These are phyloP conservation scores for Pichia exigua DNA, from an alignment of 805 yeast genomes.

Conservation along the genomic window DNA sequence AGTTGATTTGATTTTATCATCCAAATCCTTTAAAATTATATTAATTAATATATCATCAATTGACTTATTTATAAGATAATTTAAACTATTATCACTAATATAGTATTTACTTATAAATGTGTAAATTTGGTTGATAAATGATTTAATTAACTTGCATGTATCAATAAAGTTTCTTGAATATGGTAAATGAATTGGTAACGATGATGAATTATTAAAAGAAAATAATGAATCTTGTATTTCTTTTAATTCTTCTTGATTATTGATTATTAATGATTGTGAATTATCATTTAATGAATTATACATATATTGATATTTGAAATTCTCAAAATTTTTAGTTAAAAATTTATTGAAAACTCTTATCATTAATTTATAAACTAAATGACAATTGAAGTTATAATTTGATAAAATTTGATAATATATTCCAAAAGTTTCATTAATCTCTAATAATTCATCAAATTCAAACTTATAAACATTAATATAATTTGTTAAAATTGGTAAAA, in stretches of 20 bases:
- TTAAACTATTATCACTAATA: conserved; percentile 51
- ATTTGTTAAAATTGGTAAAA: conserved; percentile 49
- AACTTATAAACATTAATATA: conserved; percentile 37
- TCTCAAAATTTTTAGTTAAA: conserved; percentile 45
- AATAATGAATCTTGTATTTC: conserved; percentile 43
- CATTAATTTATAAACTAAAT: conserved; percentile 54
- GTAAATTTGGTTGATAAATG: conserved; percentile 55
- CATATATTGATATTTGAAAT: conserved; percentile 55
- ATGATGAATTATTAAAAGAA: conserved; percentile 10
- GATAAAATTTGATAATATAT: conserved; percentile 70
- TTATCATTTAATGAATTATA: conserved; percentile 68
- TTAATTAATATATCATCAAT: conserved; percentile 64
- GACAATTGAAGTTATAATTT: conserved; percentile 53
- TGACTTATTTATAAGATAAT: conserved; percentile 48
- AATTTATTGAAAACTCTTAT: conserved; percentile 51
- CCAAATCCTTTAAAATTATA: conserved; percentile 58
- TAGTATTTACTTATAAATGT: conserved; percentile 59
- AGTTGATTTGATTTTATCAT: conserved; percentile 53
- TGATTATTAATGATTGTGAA: conserved; percentile 77
- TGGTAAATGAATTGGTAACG: conserved; percentile 62
- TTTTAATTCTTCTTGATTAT: conserved; percentile 50
- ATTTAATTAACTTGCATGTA: conserved; percentile 68
- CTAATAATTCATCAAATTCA: conserved; percentile 38
- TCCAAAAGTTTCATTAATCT: conserved; percentile 59
- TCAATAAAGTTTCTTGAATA: conserved; percentile 85